A percentile compares a stretch with the other conserved stretches of the same genome.
phyloP scores from a whole-genome alignment of 164 flowering plant genomes.

The Santalum album region DNA sequence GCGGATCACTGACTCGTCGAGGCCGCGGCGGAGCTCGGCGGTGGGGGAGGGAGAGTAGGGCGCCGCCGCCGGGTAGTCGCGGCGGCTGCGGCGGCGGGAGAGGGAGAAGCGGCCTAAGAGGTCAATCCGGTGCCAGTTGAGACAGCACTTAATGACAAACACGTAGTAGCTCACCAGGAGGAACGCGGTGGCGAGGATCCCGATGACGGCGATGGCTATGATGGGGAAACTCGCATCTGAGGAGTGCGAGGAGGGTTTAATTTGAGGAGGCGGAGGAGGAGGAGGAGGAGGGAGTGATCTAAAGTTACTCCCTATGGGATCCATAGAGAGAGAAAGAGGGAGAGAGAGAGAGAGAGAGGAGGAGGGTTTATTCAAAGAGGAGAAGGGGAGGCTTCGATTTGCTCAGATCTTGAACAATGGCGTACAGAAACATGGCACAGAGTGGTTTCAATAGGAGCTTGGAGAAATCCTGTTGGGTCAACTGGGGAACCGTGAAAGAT shows the following conservation, averaged over 20 bases:
- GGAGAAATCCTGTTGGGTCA: not conserved
- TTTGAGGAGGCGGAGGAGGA: slow-evolving; percentile 13
- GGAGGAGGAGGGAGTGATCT: slow-evolving; percentile 13
- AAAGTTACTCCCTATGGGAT: slow-evolving; percentile 14
- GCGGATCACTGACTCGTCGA: slow-evolving; percentile 63
- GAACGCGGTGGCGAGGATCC: slow-evolving; percentile 72
- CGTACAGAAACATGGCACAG: not conserved
- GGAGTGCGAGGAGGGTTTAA: slow-evolving; percentile 16
- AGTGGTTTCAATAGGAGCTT: too few species aligned
- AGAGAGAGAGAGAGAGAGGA: too few species aligned
- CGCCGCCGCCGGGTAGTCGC: slow-evolving; percentile 21
- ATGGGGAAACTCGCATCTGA: slow-evolving; percentile 57
- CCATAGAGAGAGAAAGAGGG: slow-evolving; percentile 8
- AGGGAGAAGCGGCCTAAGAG: slow-evolving; percentile 41
- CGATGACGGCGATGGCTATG: slow-evolving; percentile 67
- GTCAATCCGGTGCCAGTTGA: slow-evolving; percentile 57
- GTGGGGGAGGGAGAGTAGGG: slow-evolving; percentile 19
- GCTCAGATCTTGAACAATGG: too few species aligned
- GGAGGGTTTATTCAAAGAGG: too few species aligned
- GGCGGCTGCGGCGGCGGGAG: slow-evolving; percentile 20
- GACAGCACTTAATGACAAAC: slow-evolving; percentile 89
- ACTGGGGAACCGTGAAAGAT: not conserved
- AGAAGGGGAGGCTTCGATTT: too few species aligned
- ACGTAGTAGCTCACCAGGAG: slow-evolving; percentile 77
- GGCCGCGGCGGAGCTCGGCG: slow-evolving; percentile 34